Conservation (phyloP, 768 basidiomycete genomes). For the Cyclocybe cylindracea region DNA sequence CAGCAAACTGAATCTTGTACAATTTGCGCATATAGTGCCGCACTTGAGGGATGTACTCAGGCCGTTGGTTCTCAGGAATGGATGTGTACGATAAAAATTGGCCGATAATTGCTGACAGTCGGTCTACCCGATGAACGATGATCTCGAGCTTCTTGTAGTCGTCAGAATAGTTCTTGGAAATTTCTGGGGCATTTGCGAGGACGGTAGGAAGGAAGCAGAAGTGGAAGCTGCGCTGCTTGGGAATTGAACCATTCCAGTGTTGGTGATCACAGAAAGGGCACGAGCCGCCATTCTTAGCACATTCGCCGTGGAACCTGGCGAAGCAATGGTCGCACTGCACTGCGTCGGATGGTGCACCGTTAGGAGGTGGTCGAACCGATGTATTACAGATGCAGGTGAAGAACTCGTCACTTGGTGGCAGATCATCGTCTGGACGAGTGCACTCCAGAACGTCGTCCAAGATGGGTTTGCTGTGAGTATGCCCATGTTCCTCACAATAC, state of each 20-base stretch:
- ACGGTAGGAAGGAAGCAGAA: slow-evolving; percentile 78
- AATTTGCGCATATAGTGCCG: slow-evolving; percentile 91
- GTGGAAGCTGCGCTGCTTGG: slow-evolving; percentile 82
- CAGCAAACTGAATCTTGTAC: slow-evolving; percentile 87
- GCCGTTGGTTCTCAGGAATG: slow-evolving; percentile 68
- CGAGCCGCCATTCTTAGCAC: slow-evolving; percentile 86
- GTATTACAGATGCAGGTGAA: slow-evolving; percentile 81
- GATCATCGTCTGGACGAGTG: slow-evolving; percentile 77
- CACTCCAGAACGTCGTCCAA: slow-evolving; percentile 75
- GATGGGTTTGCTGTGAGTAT: slow-evolving; percentile 62
- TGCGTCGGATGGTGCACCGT: slow-evolving; percentile 74
- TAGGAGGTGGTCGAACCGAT: slow-evolving; percentile 79
- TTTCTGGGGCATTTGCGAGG: slow-evolving; percentile 71
- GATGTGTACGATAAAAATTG: slow-evolving; percentile 78
- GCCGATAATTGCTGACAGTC: slow-evolving; percentile 72
- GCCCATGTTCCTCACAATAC: slow-evolving; percentile 70
- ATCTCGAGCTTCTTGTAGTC: slow-evolving; percentile 81
- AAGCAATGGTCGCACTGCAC: slow-evolving; percentile 91
- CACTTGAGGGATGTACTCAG: slow-evolving; percentile 78
- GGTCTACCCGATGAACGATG: slow-evolving; percentile 78
- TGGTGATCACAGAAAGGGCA: slow-evolving; percentile 92
- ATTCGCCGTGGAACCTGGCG: slow-evolving; percentile 83
- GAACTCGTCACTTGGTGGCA: slow-evolving; percentile 78
- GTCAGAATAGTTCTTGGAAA: slow-evolving; percentile 76
- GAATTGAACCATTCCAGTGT: slow-evolving; percentile 86